Evolutionary conservation across 2,329 filamentous ascomycete genomes (phyloP), one percentile per base, ranked within the genome.

Genomic region (Colletotrichum eremochloae): DNA sequence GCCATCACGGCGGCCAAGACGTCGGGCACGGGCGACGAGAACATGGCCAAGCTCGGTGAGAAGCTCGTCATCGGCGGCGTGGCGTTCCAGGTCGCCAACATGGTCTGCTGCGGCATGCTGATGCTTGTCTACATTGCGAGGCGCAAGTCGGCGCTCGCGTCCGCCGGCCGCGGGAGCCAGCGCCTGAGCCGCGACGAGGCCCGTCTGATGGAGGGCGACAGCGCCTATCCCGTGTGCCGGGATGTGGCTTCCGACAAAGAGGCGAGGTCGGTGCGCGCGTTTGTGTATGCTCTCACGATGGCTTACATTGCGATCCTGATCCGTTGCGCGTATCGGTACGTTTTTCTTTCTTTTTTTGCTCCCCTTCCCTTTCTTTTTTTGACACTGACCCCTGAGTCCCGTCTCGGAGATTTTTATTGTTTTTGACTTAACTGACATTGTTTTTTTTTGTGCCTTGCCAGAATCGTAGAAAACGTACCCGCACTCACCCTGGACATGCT

Each of bases 51-150:
- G 6, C 33, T 76, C 12, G 74, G 75, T 24, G 70, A 75, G n/a
- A 63, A 60, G 18, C 62, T 78, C 29, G 56, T 79, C 1, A 71
- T 78, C 6, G 76, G 70, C 14, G 78, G 77, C 29, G 76, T 79
- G 9, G 48, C 71, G 0, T 79, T 79, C 61, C 77, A 78, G 44
- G 75, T 79, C 2, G 76, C 62, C 38, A 78, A 78, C 44, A 79
- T 79, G 77, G 11, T 76, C 29, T 69, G 72, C 48, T 78, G 76
- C 11, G 76, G 73, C 1, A 14, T 18, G 2, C 64, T 74, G 2
- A 75, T 76, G 68, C 4, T 73, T 36, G 12, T 62, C 3, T 75
- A 76, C 67, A 44, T 42, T n/a, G 6, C 5, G 44, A 29, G 31
- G 20, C 31, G 31, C 11, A 29, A 11, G 20, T 38, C 31, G 0